Evolutionary conservation across 345 rosid species (phyloP).

Genomic region (Lumnitzera littorea): DNA sequence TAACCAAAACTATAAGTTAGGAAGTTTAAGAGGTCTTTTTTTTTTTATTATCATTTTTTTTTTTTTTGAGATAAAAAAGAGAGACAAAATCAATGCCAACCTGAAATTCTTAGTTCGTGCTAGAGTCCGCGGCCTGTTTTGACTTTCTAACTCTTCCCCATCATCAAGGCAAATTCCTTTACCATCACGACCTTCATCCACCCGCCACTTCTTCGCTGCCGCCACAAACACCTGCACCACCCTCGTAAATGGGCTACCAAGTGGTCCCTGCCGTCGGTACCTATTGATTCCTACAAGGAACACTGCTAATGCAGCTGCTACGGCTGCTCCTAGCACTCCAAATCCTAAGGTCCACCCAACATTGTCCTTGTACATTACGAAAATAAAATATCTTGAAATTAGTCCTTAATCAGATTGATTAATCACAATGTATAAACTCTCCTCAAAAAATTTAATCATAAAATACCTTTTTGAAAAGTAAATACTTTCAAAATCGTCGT

Average conservation of each 20-base stretch:
- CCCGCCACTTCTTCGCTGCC: constrained; percentile 47
- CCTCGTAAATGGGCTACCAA: constrained; percentile 64
- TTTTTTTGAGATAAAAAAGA: background rate
- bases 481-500: too few species aligned
- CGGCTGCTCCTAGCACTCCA: constrained; percentile 41
- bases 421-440: too few species aligned
- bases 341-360: constrained; percentile 74
- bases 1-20: too few species aligned
- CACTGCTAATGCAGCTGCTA: constrained; percentile 32
- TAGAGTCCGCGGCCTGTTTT: constrained; percentile 13
- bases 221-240: constrained; percentile 74
- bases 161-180: constrained; percentile 29
- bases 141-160: constrained; percentile 7
- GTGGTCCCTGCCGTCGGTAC: constrained; percentile 48
- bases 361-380: constrained; percentile 36
- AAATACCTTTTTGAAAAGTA: too few species aligned
- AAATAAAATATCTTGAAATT: background rate
- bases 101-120: constrained; percentile 54
- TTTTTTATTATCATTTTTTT: too few species aligned
- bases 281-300: constrained; percentile 51
- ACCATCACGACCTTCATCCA: constrained; percentile 28
- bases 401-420: background rate
- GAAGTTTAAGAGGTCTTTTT: too few species aligned
- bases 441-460: too few species aligned
- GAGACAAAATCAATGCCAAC: constrained; percentile 19